Percentiles rank a stretch among this genome's conserved stretches.
Conservation (phyloP, 1,139 yeast species). For the Suhomyces kunorum region DNA sequence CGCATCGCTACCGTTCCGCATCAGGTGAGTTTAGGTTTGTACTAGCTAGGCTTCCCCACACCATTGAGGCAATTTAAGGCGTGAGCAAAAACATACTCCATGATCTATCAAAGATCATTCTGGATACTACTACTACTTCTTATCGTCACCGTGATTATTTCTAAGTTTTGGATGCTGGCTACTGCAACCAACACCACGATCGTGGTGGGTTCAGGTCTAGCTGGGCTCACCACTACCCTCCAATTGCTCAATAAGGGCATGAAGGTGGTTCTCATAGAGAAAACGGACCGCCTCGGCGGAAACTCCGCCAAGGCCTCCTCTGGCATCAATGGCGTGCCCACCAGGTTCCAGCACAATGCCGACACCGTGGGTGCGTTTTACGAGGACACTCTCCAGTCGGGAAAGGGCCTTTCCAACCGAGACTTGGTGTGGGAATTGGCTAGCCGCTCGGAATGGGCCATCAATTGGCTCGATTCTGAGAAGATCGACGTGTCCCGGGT, state of each 20-base stretch:
- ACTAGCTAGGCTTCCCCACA: constrained; percentile 1
- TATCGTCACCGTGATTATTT: constrained; percentile 1
- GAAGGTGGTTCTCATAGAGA: constrained; percentile 33
- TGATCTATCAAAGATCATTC: not conserved
- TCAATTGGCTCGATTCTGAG: constrained; percentile 33
- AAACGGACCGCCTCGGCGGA: constrained; percentile 35
- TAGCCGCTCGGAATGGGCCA: constrained; percentile 29
- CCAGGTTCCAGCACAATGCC: constrained; percentile 26
- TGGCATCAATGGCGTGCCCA: constrained; percentile 43
- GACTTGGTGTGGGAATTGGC: constrained; percentile 31
- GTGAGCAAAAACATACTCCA: constrained; percentile 1
- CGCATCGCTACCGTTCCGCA: too few species aligned
- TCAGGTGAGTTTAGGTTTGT: not conserved
- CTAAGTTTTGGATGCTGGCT: constrained; percentile 5
- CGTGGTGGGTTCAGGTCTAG: constrained; percentile 40
- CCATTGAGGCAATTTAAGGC: constrained; percentile 1
- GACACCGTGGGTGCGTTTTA: constrained; percentile 30
- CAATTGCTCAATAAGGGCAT: constrained; percentile 27
- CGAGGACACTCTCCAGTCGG: constrained; percentile 34
- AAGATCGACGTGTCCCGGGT: constrained; percentile 33
- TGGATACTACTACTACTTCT: constrained; percentile 2
- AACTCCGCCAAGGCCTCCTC: constrained; percentile 44
- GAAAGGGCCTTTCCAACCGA: constrained; percentile 29
- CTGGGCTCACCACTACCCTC: constrained; percentile 37
- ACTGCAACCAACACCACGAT: constrained; percentile 14